A percentile compares a stretch with the other conserved stretches of the same genome.
Conservation (phyloP, 2,329 filamentous ascomycete genomes). For the Phyllachora maydis region DNA sequence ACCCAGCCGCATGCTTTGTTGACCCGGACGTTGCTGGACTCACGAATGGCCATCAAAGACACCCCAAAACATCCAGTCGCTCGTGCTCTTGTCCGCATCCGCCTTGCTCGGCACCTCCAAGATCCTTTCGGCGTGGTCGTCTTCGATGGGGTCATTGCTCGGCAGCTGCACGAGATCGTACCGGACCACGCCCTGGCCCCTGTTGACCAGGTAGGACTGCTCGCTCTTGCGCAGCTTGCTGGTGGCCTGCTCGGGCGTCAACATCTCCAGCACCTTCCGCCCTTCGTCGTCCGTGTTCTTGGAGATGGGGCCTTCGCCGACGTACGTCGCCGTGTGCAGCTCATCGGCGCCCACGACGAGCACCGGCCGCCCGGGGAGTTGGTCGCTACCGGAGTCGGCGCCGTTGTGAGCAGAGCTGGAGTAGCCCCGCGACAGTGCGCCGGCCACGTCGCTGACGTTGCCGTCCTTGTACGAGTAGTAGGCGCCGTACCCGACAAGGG, state of each 20-base stretch:
- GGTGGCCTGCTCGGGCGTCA: slow-evolving; percentile 85
- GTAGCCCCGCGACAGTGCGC: slow-evolving; percentile 18
- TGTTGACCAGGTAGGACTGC: slow-evolving; percentile 75
- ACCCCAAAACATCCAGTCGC: slow-evolving; percentile 99
- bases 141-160: slow-evolving; percentile 94
- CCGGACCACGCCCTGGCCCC: slow-evolving; percentile 77
- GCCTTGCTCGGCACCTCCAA: slow-evolving; percentile 61
- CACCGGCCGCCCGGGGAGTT: slow-evolving; percentile 36
- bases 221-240: slow-evolving; percentile 76
- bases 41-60: slow-evolving; percentile 95
- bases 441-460: slow-evolving; percentile 13
- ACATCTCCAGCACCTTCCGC: slow-evolving; percentile 80
- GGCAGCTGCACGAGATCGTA: slow-evolving; percentile 91
- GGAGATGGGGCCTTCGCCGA: slow-evolving; percentile 67
- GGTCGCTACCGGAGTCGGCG: slow-evolving; percentile 14
- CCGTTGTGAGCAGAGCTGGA: no score
- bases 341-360: slow-evolving; percentile 80
- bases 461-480: slow-evolving; percentile 55
- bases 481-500: slow-evolving; percentile 54
- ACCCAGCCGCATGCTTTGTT: no score
- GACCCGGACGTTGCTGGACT: no score
- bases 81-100: slow-evolving; percentile 34
- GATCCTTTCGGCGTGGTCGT: slow-evolving; percentile 96
- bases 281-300: slow-evolving; percentile 77
- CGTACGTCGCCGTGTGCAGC: slow-evolving; percentile 71